Conservation (phyloP, 2,329 filamentous ascomycete genomes). For the Epichloe festucae region DNA sequence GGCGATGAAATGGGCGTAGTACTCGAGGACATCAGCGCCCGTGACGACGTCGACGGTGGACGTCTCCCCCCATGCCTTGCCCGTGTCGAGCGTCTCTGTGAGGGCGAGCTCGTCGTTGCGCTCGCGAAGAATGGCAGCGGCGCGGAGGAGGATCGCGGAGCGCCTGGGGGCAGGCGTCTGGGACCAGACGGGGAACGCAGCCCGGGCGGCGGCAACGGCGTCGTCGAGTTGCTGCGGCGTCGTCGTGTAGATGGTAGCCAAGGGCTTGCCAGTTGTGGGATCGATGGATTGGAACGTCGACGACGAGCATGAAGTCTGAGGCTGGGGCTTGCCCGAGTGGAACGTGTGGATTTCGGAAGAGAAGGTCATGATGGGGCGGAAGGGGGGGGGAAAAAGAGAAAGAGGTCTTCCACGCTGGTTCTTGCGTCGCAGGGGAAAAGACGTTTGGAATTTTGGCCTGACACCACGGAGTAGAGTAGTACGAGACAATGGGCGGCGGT, state of each 20-base stretch:
- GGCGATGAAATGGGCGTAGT: slow-evolving; percentile 69
- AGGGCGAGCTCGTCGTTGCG: slow-evolving; percentile 69
- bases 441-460: too few relatives aligned
- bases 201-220: slow-evolving; percentile 56
- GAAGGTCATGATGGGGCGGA: slow-evolving; percentile 19
- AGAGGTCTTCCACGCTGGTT: too few relatives aligned
- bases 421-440: too few relatives aligned
- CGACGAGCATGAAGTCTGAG: slow-evolving; percentile 38
- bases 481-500: too few relatives aligned
- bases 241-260: slow-evolving; percentile 62
- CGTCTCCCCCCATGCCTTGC: slow-evolving; percentile 81
- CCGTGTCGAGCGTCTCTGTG: slow-evolving; percentile 73
- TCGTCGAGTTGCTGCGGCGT: slow-evolving; percentile 55
- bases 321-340: slow-evolving; percentile 58
- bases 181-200: slow-evolving; percentile 66
- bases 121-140: slow-evolving; percentile 58
- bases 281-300: slow-evolving; percentile 60
- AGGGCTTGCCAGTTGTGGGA: slow-evolving; percentile 54
- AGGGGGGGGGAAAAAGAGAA: too few relatives aligned
- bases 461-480: too few relatives aligned
- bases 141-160: slow-evolving; percentile 64
- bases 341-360: slow-evolving; percentile 46
- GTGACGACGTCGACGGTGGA: slow-evolving; percentile 72
- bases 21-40: slow-evolving; percentile 75
- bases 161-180: slow-evolving; percentile 60